Percentiles rank a stretch among this genome's conserved stretches.
These are phyloP conservation scores for Aquilaria yunnanensis DNA, from an alignment of 345 rosid species.

Conservation along the genomic window DNA sequence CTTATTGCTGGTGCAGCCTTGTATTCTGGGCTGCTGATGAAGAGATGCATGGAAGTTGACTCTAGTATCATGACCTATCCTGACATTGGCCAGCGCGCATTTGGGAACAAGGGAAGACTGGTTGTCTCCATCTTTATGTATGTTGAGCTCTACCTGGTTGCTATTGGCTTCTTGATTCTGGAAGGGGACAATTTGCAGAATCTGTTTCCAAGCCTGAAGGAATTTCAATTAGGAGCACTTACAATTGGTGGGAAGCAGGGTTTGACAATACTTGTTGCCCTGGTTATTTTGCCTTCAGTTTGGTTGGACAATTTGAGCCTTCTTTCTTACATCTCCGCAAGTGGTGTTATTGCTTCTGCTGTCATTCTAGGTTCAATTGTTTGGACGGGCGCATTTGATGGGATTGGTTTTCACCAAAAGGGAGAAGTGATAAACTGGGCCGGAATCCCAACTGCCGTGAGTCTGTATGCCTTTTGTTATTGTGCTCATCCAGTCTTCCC, in stretches of 20 bases:
- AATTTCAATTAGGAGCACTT: constrained; percentile 39
- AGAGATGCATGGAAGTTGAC: constrained; percentile 76
- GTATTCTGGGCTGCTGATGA: constrained; percentile 62
- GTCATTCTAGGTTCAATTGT: constrained; percentile 62
- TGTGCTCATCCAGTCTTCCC: constrained; percentile 95
- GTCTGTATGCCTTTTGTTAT: constrained; percentile 85
- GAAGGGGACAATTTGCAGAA: constrained; percentile 86
- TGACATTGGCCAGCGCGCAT: constrained; percentile 78
- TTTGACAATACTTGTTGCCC: constrained; percentile 55
- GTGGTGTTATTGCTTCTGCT: constrained; percentile 79
- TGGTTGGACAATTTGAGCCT: constrained; percentile 74
- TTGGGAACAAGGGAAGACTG: constrained; percentile 62
- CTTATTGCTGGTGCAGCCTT: constrained; percentile 50
- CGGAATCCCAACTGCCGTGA: constrained; percentile 69
- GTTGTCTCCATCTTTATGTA: constrained; percentile 60
- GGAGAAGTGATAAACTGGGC: constrained; percentile 39
- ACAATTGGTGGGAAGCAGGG: constrained; percentile 42
- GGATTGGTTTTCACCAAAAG: constrained; percentile 53
- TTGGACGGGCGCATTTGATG: constrained; percentile 67
- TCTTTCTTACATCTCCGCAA: constrained; percentile 80
- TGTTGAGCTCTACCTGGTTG: constrained; percentile 71
- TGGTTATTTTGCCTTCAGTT: constrained; percentile 70
- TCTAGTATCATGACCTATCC: constrained; percentile 63
- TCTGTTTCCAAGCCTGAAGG: constrained; percentile 37
- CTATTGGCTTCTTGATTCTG: constrained; percentile 75